phyloP scores from a whole-genome alignment of 2,329 filamentous ascomycete species.

The Nannizziopsis arthrosporioides region DNA sequence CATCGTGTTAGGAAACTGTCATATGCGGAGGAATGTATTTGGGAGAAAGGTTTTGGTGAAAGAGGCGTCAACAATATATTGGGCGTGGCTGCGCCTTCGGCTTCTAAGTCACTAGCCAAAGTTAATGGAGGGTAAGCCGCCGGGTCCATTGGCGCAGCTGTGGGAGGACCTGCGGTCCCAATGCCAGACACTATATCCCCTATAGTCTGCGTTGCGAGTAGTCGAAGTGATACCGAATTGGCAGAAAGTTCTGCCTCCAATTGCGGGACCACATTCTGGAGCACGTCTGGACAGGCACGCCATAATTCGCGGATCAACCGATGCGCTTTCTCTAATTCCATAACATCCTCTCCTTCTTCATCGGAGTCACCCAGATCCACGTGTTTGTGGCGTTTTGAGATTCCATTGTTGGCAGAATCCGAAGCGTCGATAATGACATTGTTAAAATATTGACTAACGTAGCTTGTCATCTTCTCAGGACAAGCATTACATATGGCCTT shows the following conservation, averaged over 20 bases:
- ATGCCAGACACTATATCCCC: conserved; percentile 93
- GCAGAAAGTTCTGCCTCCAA: conserved; percentile 84
- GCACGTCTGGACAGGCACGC: conserved; percentile 75
- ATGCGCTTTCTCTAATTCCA: conserved; percentile 82
- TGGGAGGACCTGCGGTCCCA: conserved; percentile 75
- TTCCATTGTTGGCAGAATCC: conserved; percentile 46
- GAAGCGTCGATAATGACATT: conserved; percentile 88
- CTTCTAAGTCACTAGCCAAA: conserved; percentile 30
- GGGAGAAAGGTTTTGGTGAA: conserved; percentile 79
- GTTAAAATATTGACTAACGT: conserved; percentile 92
- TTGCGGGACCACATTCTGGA: conserved; percentile 88
- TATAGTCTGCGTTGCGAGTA: conserved; percentile 83
- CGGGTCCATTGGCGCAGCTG: conserved; percentile 61
- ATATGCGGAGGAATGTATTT: conserved; percentile 67
- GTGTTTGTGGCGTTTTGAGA: conserved; percentile 33
- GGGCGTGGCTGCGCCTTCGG: conserved; percentile 40
- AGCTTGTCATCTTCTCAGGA: conserved; percentile 86
- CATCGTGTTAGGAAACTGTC: conserved; percentile 72
- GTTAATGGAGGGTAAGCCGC: conserved; percentile 62
- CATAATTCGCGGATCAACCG: conserved; percentile 81
- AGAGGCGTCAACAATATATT: conserved; percentile 67
- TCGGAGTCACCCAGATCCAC: conserved; percentile 49
- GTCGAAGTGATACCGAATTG: conserved; percentile 74
- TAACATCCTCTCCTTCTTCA: conserved; percentile 69
- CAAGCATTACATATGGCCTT: conserved; percentile 84